Conservation (phyloP, 768 basidiomycete species). For the Lentinula boryana region DNA sequence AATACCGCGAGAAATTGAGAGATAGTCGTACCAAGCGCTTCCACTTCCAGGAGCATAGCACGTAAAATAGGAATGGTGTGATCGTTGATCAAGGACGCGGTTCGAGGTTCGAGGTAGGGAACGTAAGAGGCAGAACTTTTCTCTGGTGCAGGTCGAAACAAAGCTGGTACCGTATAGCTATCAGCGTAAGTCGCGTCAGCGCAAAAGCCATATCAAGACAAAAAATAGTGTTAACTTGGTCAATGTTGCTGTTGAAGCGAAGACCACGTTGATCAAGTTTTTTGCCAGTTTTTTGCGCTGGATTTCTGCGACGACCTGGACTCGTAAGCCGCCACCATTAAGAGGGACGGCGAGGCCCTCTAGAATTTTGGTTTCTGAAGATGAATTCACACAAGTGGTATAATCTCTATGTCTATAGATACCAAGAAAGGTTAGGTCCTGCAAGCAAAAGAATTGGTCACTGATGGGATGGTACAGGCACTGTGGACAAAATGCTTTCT, state of each 20-base stretch:
- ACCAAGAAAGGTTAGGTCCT: neutral
- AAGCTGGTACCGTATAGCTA: conserved; percentile 23
- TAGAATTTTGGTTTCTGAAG: conserved; percentile 20
- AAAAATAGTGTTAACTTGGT: neutral
- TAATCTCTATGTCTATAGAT: conserved; percentile 11
- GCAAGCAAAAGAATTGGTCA: neutral
- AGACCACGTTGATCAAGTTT: conserved; percentile 37
- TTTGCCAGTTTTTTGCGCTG: conserved; percentile 38
- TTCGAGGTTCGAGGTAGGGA: conserved; percentile 21
- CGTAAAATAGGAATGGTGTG: conserved; percentile 29
- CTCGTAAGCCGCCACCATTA: conserved; percentile 19
- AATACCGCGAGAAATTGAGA: neutral
- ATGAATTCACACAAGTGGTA: conserved; percentile 20
- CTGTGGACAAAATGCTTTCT: neutral
- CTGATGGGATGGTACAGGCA: neutral
- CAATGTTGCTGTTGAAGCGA: conserved; percentile 22
- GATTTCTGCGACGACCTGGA: conserved; percentile 24
- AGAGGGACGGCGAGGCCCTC: conserved; percentile 25
- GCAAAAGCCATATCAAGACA: neutral
- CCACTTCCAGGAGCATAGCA: conserved; percentile 34
- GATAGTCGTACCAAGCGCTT: conserved; percentile 22
- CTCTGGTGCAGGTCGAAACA: conserved; percentile 26
- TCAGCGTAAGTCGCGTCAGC: neutral
- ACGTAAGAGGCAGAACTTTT: conserved; percentile 13
- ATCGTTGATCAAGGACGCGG: conserved; percentile 24